Conservation (phyloP, 2,329 filamentous ascomycete species). For the Ophiocordyceps sinensis region DNA sequence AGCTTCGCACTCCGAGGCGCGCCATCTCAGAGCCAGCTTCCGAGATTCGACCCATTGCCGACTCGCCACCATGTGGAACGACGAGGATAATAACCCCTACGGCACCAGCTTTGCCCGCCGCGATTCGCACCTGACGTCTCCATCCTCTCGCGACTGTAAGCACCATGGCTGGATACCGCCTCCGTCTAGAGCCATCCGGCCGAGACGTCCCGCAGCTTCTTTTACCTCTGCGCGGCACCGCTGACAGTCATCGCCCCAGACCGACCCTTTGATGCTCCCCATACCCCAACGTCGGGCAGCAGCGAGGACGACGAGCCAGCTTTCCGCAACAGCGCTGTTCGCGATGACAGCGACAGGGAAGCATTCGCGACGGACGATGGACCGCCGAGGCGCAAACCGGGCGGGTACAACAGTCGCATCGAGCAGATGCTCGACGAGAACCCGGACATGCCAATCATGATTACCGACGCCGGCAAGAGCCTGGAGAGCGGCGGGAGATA, state of each 20-base stretch:
- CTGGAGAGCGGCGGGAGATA: constrained; percentile 80
- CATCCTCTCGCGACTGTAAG: constrained; percentile 43
- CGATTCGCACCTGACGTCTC: constrained; percentile 60
- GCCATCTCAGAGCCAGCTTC: neutral
- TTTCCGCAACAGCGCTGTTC: constrained; percentile 12
- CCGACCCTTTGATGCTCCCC: constrained; percentile 44
- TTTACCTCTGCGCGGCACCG: neutral
- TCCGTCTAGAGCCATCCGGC: neutral
- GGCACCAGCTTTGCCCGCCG: constrained; percentile 79
- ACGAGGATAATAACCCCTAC: constrained; percentile 96
- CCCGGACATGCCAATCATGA: constrained; percentile 75
- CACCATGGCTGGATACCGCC: neutral
- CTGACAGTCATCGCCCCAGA: constrained; percentile 9
- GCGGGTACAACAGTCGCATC: constrained; percentile 85
- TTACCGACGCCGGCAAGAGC: constrained; percentile 93
- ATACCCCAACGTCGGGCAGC: constrained; percentile 57
- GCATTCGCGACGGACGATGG: constrained; percentile 26
- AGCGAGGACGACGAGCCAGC: constrained; percentile 49
- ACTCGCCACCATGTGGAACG: constrained; percentile 70
- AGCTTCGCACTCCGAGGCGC: too few relatives aligned
- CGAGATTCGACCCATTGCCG: neutral
- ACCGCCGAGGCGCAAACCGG: constrained; percentile 54
- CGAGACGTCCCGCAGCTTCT: neutral
- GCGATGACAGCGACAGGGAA: constrained; percentile 30
- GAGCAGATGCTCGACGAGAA: constrained; percentile 97